Conservation (phyloP, 1,284 basidiomycete genomes). For the Ustilago trichophora region DNA sequence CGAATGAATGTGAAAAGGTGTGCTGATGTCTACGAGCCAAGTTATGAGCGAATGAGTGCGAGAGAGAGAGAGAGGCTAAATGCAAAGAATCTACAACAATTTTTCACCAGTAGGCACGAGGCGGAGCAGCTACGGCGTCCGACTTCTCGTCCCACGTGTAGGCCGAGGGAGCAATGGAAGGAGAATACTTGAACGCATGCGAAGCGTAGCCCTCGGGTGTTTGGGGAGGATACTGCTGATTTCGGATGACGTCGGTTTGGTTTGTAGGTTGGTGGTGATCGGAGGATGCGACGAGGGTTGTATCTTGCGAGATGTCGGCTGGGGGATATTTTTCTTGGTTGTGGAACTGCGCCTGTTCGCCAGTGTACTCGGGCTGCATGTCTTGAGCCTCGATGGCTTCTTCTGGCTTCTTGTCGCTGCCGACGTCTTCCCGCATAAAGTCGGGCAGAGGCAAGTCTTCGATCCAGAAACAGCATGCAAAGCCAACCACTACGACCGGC, state of each 20-base stretch:
- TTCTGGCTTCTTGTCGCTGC: neutral
- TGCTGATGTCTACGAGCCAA: too few species aligned
- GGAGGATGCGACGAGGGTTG: conserved; percentile 12
- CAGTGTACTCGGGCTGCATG: too few species aligned
- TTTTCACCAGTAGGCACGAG: conserved; percentile 18
- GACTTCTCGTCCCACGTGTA: conserved; percentile 9
- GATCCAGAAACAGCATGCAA: conserved; percentile 42
- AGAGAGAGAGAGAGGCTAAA: too few species aligned
- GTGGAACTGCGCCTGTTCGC: conserved; percentile 2
- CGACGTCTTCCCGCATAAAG: conserved; percentile 26
- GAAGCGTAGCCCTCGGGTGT: conserved; percentile 24
- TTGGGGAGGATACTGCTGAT: neutral
- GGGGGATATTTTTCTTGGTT: too few species aligned
- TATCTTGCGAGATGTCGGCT: conserved; percentile 9
- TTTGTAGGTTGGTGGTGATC: too few species aligned
- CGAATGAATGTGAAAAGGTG: too few species aligned
- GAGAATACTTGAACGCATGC: conserved; percentile 4
- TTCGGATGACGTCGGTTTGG: too few species aligned
- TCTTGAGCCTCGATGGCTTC: too few species aligned
- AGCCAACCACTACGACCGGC: conserved; percentile 40
- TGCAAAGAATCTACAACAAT: too few species aligned
- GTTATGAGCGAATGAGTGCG: too few species aligned
- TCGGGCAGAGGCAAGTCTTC: conserved; percentile 50
- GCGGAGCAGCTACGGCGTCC: conserved; percentile 1
- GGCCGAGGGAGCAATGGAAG: neutral